Base-by-base conservation (phyloP, 1,284 basidiomycete species). In the Leccinum griseonigrum region DNA sequence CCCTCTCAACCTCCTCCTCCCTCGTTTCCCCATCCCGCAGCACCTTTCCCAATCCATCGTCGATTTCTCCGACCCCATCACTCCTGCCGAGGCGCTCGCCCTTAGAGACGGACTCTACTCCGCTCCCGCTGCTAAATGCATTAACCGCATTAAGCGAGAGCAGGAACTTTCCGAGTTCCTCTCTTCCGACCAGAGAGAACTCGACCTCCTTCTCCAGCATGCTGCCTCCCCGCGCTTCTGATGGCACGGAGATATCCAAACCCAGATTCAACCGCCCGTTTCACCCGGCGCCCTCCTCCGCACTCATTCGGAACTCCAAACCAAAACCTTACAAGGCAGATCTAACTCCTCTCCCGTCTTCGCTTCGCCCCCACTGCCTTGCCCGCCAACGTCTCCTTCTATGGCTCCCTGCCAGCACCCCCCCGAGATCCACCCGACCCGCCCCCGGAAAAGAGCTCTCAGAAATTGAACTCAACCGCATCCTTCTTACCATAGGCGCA, bases 11-110 rank as follows among this genome's bases (percentile, higher is more conserved):
- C 59, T 38, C 36, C 65, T 72, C 18, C 67, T 68, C 22, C 68
- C 69, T 52, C 57, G 28, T 10, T 54, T 71, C 10, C 18, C 55
- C 34, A 54, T 72, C 22, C 67, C 69, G 1, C 13, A 22, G 1
- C 18, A 38, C 0, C 57, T 71, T 29, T 1, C 3, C 0, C 0
- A 31, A 10, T 53, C 70, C 59, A 3, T 73, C 43, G 9, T 64
- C 6, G 57, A 69, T 9, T 14, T 14, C 4, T 14, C 6, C 40
- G 22, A 26, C 22, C 22, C 22, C 22, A 26, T 26, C 22, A 26
- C 22, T 3, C 22, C 22, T 26, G 22, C 22, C 22, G 22, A 26
- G 22, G 22, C 2, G 22, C 22, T 26, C 22, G 22, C 22, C 22
- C 22, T 26, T 1, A 26, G 22, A 26, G 22, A 26, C 1, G 22